Conservation (phyloP, 495 filamentous ascomycete genomes). For the Neurospora sp. region DNA sequence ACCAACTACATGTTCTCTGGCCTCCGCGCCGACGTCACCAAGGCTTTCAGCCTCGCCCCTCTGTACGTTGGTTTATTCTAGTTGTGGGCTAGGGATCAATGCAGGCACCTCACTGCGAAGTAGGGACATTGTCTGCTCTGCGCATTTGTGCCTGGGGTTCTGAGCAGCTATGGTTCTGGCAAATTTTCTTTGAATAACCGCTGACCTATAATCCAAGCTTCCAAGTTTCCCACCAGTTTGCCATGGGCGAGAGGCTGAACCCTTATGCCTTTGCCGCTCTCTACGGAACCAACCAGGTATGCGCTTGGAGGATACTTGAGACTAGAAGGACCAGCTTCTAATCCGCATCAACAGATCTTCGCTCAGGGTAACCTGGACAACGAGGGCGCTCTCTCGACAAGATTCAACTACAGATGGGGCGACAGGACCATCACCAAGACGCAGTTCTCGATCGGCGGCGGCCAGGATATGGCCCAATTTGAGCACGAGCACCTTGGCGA, state of each 20-base stretch:
- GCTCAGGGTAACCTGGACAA: conserved; percentile 93
- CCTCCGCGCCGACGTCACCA: conserved; percentile 88
- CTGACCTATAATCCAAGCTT: conserved; percentile 38
- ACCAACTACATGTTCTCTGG: conserved; percentile 94
- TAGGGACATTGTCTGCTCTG: background rate
- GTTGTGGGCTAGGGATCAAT: background rate
- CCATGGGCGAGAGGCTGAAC: conserved; percentile 81
- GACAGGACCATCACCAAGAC: conserved; percentile 69
- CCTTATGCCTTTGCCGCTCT: conserved; percentile 92
- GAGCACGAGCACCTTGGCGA: conserved; percentile 89
- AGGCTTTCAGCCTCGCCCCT: conserved; percentile 83
- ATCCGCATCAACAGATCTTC: conserved; percentile 57
- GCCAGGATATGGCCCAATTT: conserved; percentile 69
- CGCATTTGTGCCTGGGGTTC: background rate
- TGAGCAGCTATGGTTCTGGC: background rate
- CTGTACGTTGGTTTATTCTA: conserved; percentile 30
- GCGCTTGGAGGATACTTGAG: conserved; percentile 13
- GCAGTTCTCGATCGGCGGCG: conserved; percentile 60
- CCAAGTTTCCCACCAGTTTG: conserved; percentile 93
- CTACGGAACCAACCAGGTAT: conserved; percentile 83
- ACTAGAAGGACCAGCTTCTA: background rate
- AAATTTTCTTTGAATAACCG: background rate
- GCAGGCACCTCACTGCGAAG: background rate
- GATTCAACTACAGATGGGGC: conserved; percentile 85
- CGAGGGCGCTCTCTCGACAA: conserved; percentile 67